A percentile compares a stretch with the other conserved stretches of the same genome.
phyloP scores from a whole-genome alignment of 1,139 yeast species.

The Keqinozyma sinolaborantium region DNA sequence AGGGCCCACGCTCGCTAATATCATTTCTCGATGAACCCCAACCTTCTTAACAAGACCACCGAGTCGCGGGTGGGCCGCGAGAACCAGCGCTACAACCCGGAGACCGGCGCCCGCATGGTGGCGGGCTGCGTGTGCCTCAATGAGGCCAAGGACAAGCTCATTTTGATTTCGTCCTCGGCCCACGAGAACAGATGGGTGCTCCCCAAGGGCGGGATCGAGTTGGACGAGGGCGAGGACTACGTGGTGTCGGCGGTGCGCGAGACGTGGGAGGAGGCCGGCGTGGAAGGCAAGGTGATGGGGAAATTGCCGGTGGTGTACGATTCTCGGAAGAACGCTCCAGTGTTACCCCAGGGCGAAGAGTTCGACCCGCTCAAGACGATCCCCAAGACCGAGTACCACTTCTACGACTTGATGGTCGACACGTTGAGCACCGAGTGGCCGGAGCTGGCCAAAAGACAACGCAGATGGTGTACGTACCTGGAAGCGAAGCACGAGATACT shows the following conservation, averaged over 20 bases:
- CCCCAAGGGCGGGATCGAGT: slow-evolving; percentile 95
- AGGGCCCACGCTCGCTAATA: too few relatives aligned
- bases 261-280: slow-evolving; percentile 98
- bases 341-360: slow-evolving; percentile 33
- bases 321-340: slow-evolving; percentile 57
- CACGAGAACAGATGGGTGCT: slow-evolving; percentile 73
- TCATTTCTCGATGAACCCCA: slow-evolving; percentile 7
- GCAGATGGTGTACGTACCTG: slow-evolving; percentile 73
- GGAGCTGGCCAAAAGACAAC: slow-evolving; percentile 53
- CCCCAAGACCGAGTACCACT: slow-evolving; percentile 80
- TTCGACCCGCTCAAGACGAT: slow-evolving; percentile 36
- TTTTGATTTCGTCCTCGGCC: slow-evolving; percentile 74
- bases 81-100: slow-evolving; percentile 40
- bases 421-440: slow-evolving; percentile 69
- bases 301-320: slow-evolving; percentile 68
- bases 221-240: slow-evolving; percentile 65
- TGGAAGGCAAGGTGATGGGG: slow-evolving; percentile 54
- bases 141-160: slow-evolving; percentile 52
- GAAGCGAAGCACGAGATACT: slow-evolving; percentile 69
- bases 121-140: slow-evolving; percentile 88
- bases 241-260: slow-evolving; percentile 71
- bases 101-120: slow-evolving; percentile 76
- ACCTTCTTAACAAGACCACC: slow-evolving; percentile 16
- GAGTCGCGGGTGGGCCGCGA: slow-evolving; percentile 32
- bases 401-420: slow-evolving; percentile 68